Evolutionary conservation across 78 protist species (phyloP).

Genomic region (Chrysochromulina tobinii): DNA sequence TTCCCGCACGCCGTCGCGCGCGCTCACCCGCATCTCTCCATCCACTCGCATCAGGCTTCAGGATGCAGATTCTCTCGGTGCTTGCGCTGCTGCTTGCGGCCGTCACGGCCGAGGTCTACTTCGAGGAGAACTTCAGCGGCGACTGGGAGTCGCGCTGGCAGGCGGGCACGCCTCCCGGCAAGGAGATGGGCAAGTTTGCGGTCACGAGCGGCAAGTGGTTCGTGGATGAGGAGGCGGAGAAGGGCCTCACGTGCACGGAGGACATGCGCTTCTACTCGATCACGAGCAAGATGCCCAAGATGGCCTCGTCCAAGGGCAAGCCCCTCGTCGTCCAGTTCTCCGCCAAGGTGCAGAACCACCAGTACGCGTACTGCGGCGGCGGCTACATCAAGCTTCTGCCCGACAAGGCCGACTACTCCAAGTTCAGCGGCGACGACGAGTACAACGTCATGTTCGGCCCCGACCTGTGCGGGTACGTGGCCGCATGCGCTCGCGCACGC

Average conservation of each 20-base stretch:
- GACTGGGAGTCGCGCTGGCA: background rate
- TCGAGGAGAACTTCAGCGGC: background rate
- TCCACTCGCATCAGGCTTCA: no score
- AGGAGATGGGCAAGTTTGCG: slow-evolving; percentile 16
- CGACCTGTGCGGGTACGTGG: slow-evolving; percentile 86
- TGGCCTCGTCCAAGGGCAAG: slow-evolving; percentile 22
- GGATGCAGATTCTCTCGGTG: no score
- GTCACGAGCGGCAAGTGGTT: background rate
- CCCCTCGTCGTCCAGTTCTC: slow-evolving; percentile 69
- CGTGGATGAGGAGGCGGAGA: background rate
- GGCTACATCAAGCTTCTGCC: slow-evolving; percentile 94
- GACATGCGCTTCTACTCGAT: slow-evolving; percentile 41
- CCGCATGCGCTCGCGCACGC: no score
- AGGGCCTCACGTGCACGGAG: background rate
- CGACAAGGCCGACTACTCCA: slow-evolving; percentile 56
- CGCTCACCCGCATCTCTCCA: no score
- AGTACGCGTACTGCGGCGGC: slow-evolving; percentile 57
- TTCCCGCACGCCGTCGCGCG: no score
- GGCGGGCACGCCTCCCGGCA: background rate
- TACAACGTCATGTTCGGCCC: slow-evolving; percentile 88
- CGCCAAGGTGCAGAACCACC: slow-evolving; percentile 68
- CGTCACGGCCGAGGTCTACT: background rate
- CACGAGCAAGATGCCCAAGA: slow-evolving; percentile 36
- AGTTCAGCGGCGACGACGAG: slow-evolving; percentile 80
- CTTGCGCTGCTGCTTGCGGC: background rate